Evolutionary conservation across 768 basidiomycete genomes (phyloP), one percentile per base, ranked within the genome.

Genomic region (Leccinum barrowsii): DNA sequence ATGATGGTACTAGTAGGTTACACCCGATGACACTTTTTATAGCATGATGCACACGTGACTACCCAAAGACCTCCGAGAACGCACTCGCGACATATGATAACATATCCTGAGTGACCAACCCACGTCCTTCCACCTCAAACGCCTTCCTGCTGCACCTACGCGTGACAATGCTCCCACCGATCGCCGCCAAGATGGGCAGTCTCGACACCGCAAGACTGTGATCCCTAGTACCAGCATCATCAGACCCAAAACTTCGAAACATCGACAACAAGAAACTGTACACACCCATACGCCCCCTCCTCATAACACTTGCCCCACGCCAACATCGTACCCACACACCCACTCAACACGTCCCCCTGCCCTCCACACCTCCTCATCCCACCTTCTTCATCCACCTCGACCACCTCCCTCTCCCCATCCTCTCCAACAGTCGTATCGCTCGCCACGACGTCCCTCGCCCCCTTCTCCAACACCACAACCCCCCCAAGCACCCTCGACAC

Each of bases 281-380:
- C 59, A 66, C 67, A 93, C 92, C 87, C 88, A 63, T 88, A 93
- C 1, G 81, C 83, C 15, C 94, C 90, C 47, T 85, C 84, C 67
- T 95, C 93, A 70, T 91, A 98, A 65, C 91, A 93, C 70, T 89
- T 90, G 5, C 90, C 93, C 96, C 97, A 99, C 4, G 95, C 95
- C 64, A 98, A 77, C 70, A 97, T 84, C 2, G 93, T 84, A 0
- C 94, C 97, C 10, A 94, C 88, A 47, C 82, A 79, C 12, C 97
- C 97, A 65, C 88, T 90, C 56, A 98, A 72, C 37, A 99, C 85
- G 73, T 99, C 97, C 0, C 97, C 97, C 71, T 98, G 97, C 1
- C 97, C 97, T 12, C 97, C 96, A 66, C 93, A 95, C 56, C 97
- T 78, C 75, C 96, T 96, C 65, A 92, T 64, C 2, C 96, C 94